Conservation (phyloP, 1,284 basidiomycete genomes). For the Sanghuangporus baumii region DNA sequence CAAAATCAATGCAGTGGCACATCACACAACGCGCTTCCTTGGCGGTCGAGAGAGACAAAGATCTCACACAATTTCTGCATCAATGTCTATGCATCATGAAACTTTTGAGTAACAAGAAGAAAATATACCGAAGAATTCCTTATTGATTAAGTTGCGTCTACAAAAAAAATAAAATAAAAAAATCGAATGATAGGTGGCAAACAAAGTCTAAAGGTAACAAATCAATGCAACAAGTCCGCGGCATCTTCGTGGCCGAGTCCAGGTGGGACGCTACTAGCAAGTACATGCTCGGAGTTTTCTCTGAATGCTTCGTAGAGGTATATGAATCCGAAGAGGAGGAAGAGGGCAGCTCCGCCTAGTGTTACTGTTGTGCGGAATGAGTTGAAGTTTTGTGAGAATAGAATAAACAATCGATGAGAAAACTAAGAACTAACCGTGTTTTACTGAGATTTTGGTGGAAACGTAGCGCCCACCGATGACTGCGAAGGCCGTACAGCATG, state of each 20-base stretch:
- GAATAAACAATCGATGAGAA: neutral
- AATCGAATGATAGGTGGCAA: too few relatives aligned
- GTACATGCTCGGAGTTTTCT: conserved; percentile 15
- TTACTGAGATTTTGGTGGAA: conserved; percentile 91
- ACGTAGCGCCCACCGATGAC: conserved; percentile 89
- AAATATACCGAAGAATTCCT: too few relatives aligned
- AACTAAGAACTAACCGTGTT: conserved; percentile 67
- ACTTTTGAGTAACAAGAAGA: too few relatives aligned
- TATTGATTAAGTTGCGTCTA: too few relatives aligned
- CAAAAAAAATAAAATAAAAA: too few relatives aligned
- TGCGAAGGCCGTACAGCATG: conserved; percentile 83
- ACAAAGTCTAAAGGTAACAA: too few relatives aligned
- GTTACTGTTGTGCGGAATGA: conserved; percentile 56
- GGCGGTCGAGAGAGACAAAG: too few relatives aligned
- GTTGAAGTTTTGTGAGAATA: neutral
- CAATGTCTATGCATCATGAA: too few relatives aligned
- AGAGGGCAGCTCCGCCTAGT: conserved; percentile 54
- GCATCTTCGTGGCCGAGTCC: conserved; percentile 10
- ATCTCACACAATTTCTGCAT: too few relatives aligned
- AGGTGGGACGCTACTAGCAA: neutral
- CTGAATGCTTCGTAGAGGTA: conserved; percentile 40
- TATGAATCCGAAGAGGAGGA: conserved; percentile 55
- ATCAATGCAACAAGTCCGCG: conserved; percentile 13
- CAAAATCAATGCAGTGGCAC: too few relatives aligned
- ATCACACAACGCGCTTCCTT: too few relatives aligned